Conservation (phyloP, 2,329 filamentous ascomycete genomes). For the Neocatenulostroma microsporum region DNA sequence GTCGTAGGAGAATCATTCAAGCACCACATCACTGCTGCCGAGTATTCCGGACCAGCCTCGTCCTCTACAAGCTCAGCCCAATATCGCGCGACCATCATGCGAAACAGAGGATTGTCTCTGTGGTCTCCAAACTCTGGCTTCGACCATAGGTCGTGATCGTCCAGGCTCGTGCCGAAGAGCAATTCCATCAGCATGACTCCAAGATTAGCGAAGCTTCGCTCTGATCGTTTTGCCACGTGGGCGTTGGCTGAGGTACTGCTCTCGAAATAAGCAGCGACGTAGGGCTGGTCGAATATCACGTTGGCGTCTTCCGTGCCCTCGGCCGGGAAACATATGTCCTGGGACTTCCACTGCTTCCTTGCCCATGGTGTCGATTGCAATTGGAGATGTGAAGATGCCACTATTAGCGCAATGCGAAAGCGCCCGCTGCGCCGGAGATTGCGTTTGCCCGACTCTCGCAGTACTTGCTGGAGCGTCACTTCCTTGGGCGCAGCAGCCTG, state of each 20-base stretch:
- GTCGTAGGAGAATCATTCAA: constrained; percentile 13
- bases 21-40: constrained; percentile 9
- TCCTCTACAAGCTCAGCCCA: constrained; percentile 8
- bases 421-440: background rate
- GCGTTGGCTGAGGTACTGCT: background rate
- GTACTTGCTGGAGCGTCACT: constrained; percentile 5
- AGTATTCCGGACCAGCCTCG: constrained; percentile 8
- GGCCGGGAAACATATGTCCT: constrained; percentile 11
- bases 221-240: background rate
- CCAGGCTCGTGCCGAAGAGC: constrained; percentile 4
- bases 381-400: constrained; percentile 14
- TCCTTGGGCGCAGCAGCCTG: constrained; percentile 5
- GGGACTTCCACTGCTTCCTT: constrained; percentile 11
- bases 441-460: background rate
- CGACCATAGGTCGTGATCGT: constrained; percentile 10
- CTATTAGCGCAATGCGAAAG: constrained; percentile 8
- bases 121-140: background rate
- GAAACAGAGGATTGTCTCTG: background rate
- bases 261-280: constrained; percentile 11
- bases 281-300: constrained; percentile 9
- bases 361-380: constrained; percentile 13
- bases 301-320: background rate
- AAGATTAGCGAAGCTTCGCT: constrained; percentile 12
- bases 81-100: constrained; percentile 7
- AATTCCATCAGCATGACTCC: constrained; percentile 14